Evolutionary conservation across 2,329 filamentous ascomycete species (phyloP), one percentile per base, ranked within the genome.

Genomic region (Fusarium fujikuroi): DNA sequence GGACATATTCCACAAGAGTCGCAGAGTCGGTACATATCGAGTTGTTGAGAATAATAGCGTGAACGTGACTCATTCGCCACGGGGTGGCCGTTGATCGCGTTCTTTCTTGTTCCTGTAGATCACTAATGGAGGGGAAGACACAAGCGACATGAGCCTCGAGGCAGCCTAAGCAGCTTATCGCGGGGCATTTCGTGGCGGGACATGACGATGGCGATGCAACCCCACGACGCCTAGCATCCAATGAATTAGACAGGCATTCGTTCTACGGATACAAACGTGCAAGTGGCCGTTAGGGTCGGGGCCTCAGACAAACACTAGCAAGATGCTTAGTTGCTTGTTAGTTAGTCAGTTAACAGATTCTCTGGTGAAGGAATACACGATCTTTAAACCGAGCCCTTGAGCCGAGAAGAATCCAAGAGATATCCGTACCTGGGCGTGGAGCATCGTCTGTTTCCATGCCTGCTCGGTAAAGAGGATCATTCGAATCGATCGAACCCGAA

Each of bases 101-200:
- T 56, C 36, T 52, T 47, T 52, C 37, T 36, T 43, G 64, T 77
- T 67, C 73, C 71, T 77, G 73, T 67, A 75, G 71, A 77, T 77
- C 75, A 66, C 50, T 66, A 60, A 69, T 42, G 50, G 65, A 71
- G 75, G 62, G 68, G 59, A 71, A 54, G 46, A 42, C 50, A 66
- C 36, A 58, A 34, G 23, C 39, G 23, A 54, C 19, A 47, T 30
- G 40, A 66, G 57, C 44, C 60, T 74, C 58, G 53, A 61, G 46
- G 47, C 58, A 66, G 44, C 46, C 64, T 64, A 72, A 42, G 47
- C 58, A 66, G 44, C 46, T 68, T 64, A 72, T 72, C 71, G 71
- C 67, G 71, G 71, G 71, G 71, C 67, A 69, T 49, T 73, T 60
- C 10, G 37, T 69, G 44, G 57, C 43, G 39, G 56, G 57, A 43